phyloP scores from a whole-genome alignment of 2,329 filamentous ascomycete genomes.

The Calycina herbarum region DNA sequence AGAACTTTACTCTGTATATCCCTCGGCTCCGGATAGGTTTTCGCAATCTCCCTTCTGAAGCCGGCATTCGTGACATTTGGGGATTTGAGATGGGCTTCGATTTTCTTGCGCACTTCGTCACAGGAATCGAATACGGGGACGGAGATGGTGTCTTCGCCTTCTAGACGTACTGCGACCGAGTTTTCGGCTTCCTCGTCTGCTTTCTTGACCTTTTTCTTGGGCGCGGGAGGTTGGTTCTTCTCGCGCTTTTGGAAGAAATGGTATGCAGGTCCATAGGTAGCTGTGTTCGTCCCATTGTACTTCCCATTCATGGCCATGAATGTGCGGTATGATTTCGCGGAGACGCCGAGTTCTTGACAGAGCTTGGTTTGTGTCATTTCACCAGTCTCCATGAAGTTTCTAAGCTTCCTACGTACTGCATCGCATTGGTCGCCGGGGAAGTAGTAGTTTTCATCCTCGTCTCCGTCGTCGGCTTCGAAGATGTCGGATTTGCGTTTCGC shows the following conservation, averaged over 20 bases:
- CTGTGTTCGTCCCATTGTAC: slow-evolving; percentile 39
- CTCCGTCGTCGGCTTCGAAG: slow-evolving; percentile 19
- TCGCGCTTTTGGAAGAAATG: slow-evolving; percentile 53
- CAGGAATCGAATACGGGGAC: slow-evolving; percentile 58
- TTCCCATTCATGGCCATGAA: slow-evolving; percentile 53
- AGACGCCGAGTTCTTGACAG: slow-evolving; percentile 41
- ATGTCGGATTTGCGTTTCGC: slow-evolving; percentile 24
- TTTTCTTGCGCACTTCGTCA: slow-evolving; percentile 58
- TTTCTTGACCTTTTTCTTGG: slow-evolving; percentile 40
- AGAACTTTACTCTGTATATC: slow-evolving; percentile 48
- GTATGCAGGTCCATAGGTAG: slow-evolving; percentile 41
- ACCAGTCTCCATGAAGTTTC: slow-evolving; percentile 41
- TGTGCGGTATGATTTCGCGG: slow-evolving; percentile 38
- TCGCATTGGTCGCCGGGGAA: slow-evolving; percentile 33
- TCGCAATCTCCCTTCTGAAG: slow-evolving; percentile 51
- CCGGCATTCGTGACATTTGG: slow-evolving; percentile 51
- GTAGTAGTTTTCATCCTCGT: slow-evolving; percentile 15
- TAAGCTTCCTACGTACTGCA: slow-evolving; percentile 44
- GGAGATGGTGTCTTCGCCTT: slow-evolving; percentile 46
- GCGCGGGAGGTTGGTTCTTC: slow-evolving; percentile 45
- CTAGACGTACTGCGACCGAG: slow-evolving; percentile 45
- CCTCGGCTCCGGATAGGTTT: slow-evolving; percentile 41
- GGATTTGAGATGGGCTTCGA: slow-evolving; percentile 49
- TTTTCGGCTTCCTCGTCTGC: slow-evolving; percentile 38
- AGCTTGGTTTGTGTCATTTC: slow-evolving; percentile 48